Percentiles rank a stretch among this genome's conserved stretches.
phyloP scores from a whole-genome alignment of 192 early-diverging fungal species.

The Podila clonocystis region DNA sequence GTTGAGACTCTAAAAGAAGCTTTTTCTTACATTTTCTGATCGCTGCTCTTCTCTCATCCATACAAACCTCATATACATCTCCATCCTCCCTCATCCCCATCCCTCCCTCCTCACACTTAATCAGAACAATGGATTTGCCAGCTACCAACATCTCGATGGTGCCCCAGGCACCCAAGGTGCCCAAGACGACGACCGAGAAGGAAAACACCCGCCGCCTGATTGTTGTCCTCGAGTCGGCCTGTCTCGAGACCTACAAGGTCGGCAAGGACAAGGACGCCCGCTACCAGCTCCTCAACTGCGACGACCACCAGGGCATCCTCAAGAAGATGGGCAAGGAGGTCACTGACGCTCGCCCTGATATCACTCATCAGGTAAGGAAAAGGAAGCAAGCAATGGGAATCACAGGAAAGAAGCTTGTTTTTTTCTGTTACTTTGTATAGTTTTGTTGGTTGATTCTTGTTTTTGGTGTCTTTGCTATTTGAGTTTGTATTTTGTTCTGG shows the following conservation, averaged over 20 bases:
- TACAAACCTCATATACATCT: slow-evolving; percentile 4
- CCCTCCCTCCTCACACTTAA: background rate
- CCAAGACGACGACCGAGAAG: slow-evolving; percentile 80
- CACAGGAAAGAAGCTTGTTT: background rate
- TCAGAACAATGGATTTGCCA: slow-evolving; percentile 32
- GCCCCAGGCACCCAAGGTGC: slow-evolving; percentile 78
- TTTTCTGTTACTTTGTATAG: background rate
- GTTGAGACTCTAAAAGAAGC: background rate
- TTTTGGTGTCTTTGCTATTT: background rate
- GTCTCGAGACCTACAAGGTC: slow-evolving; percentile 93
- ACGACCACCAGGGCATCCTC: slow-evolving; percentile 93
- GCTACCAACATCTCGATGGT: slow-evolving; percentile 62
- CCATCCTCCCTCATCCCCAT: background rate
- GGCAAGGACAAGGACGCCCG: slow-evolving; percentile 77
- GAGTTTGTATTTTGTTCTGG: background rate
- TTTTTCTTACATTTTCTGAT: background rate
- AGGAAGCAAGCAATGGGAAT: too few species aligned
- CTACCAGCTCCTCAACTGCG: slow-evolving; percentile 95
- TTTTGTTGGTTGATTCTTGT: background rate
- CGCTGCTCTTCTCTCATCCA: slow-evolving; percentile 1
- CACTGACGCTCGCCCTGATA: slow-evolving; percentile 90
- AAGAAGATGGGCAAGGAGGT: slow-evolving; percentile 84
- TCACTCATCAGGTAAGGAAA: slow-evolving; percentile 86
- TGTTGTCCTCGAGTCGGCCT: slow-evolving; percentile 91
- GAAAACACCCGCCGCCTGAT: slow-evolving; percentile 86